Percentiles rank a stretch among this genome's conserved stretches.
Evolutionary conservation across 2,329 filamentous ascomycete species (phyloP).

Genomic region (Taxawa tesnikishii): DNA sequence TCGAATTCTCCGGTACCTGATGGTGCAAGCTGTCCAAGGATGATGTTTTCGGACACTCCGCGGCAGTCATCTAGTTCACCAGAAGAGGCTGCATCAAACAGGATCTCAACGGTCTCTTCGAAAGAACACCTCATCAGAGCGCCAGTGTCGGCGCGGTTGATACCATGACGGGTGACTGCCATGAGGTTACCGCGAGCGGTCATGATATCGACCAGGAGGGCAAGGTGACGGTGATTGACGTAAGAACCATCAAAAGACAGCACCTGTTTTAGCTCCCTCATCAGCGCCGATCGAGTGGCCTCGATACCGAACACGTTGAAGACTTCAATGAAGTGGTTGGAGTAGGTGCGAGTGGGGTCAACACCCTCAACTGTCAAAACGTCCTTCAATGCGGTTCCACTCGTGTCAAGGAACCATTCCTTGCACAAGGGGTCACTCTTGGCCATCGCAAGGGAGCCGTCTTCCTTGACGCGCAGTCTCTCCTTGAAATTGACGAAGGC

Average conservation of each 20-base stretch:
- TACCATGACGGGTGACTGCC: slow-evolving; percentile 94
- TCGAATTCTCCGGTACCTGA: slow-evolving; percentile 97
- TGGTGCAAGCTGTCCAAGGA: slow-evolving; percentile 92
- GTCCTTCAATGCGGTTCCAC: slow-evolving; percentile 72
- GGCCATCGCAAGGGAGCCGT: slow-evolving; percentile 62
- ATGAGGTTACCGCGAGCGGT: slow-evolving; percentile 88
- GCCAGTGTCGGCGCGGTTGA: slow-evolving; percentile 95
- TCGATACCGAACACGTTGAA: slow-evolving; percentile 95
- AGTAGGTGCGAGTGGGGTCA: slow-evolving; percentile 73
- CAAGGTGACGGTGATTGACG: slow-evolving; percentile 96
- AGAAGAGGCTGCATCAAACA: slow-evolving; percentile 86
- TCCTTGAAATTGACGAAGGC: slow-evolving; percentile 84
- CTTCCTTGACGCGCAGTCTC: slow-evolving; percentile 51
- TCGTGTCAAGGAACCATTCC: slow-evolving; percentile 94
- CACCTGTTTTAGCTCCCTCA: slow-evolving; percentile 82
- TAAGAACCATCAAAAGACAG: slow-evolving; percentile 98
- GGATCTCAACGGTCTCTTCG: slow-evolving; percentile 96
- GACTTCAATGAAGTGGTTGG: slow-evolving; percentile 91
- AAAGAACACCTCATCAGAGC: slow-evolving; percentile 99
- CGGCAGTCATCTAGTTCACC: slow-evolving; percentile 96
- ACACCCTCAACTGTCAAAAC: slow-evolving; percentile 82
- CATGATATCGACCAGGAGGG: slow-evolving; percentile 94
- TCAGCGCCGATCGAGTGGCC: slow-evolving; percentile 73
- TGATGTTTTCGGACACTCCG: slow-evolving; percentile 97
- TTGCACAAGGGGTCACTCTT: slow-evolving; percentile 66